Conservation (phyloP, 208 protist genomes). For the Trypanosomatidae sp. region DNA sequence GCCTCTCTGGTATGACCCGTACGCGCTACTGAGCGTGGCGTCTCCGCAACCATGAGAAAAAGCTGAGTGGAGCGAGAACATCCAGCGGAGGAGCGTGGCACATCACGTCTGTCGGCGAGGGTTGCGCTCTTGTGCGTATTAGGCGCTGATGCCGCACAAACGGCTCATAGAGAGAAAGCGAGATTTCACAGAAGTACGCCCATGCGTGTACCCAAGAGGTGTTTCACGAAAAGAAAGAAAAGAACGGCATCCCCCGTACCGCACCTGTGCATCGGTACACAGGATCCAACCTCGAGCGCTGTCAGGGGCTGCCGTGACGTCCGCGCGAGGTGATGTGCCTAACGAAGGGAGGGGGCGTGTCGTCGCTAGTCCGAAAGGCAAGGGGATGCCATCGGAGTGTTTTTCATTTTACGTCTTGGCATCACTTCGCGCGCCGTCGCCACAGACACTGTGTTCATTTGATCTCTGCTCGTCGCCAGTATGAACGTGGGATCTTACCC, state of each 20-base stretch:
- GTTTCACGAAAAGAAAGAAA: neutral
- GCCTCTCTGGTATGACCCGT: conserved; percentile 80
- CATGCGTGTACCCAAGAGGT: neutral
- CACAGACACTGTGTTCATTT: neutral
- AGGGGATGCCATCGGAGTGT: neutral
- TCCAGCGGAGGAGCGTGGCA: neutral
- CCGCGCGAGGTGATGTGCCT: neutral
- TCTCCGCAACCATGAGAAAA: conserved; percentile 6
- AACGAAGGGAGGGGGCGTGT: neutral
- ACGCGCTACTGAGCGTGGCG: conserved; percentile 59
- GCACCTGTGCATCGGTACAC: neutral
- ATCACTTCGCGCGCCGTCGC: neutral
- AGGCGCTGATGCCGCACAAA: neutral
- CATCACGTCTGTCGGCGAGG: neutral
- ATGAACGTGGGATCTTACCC: neutral
- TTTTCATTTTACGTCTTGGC: neutral
- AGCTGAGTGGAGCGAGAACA: neutral
- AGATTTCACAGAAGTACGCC: neutral
- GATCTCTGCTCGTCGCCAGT: neutral
- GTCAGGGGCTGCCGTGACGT: neutral
- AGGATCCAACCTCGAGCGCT: neutral
- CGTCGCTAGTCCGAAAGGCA: neutral
- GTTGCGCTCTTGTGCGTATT: neutral
- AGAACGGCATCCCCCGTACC: neutral
- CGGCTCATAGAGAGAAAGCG: neutral